These are phyloP conservation scores for Cryoendolithus antarcticus DNA, from an alignment of 2,329 filamentous ascomycete species.

Conservation along the genomic window DNA sequence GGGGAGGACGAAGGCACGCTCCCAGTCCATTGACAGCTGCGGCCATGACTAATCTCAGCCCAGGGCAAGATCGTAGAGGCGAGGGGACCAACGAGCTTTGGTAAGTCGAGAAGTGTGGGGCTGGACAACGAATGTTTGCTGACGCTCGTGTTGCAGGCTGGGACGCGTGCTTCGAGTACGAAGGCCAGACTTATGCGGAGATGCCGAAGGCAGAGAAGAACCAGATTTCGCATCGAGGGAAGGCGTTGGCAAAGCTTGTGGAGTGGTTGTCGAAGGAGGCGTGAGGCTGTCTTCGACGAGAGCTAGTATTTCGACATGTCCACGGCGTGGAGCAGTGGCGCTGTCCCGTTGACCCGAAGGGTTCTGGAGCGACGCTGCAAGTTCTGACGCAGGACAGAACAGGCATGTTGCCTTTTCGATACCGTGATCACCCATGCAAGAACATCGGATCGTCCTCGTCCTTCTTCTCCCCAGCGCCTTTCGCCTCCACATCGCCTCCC, in stretches of 20 bases:
- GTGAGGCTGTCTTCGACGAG: too few relatives aligned
- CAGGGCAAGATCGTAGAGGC: slow-evolving; percentile 73
- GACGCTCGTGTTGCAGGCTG: slow-evolving; percentile 50
- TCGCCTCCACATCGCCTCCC: slow-evolving; percentile 16
- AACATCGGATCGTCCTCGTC: slow-evolving; percentile 23
- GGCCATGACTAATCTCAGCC: slow-evolving; percentile 5
- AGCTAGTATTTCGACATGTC: too few relatives aligned
- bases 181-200: slow-evolving; percentile 86
- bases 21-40: neutral
- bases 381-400: too few relatives aligned
- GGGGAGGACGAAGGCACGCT: slow-evolving; percentile 63
- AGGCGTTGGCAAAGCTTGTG: slow-evolving; percentile 77
- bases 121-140: slow-evolving; percentile 6
- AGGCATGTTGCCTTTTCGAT: too few relatives aligned
- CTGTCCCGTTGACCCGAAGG: too few relatives aligned
- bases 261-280: slow-evolving; percentile 46
- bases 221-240: slow-evolving; percentile 78
- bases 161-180: slow-evolving; percentile 92
- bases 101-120: slow-evolving; percentile 38
- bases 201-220: slow-evolving; percentile 88
- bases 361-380: too few relatives aligned
- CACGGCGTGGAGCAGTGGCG: too few relatives aligned
- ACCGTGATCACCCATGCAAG: slow-evolving; percentile 24
- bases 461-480: slow-evolving; percentile 10
- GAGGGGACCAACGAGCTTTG: slow-evolving; percentile 69